Evolutionary conservation across 768 basidiomycete species (phyloP).

Genomic region (Suillus tomentosus): DNA sequence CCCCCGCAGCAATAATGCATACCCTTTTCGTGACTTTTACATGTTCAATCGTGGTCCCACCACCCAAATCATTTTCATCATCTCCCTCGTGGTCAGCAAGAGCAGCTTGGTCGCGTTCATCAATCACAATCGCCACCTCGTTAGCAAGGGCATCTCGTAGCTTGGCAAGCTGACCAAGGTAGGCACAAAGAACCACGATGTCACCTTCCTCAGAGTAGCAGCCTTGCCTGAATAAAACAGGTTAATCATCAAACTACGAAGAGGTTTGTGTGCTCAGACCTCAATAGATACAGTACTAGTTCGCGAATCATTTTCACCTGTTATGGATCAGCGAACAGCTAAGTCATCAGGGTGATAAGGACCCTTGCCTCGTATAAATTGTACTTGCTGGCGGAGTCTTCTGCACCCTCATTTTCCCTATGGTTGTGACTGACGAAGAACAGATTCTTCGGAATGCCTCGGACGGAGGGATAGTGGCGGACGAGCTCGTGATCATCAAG

Average conservation of each 20-base stretch:
- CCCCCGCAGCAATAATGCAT: conserved; percentile 18
- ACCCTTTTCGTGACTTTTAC: conserved; percentile 57
- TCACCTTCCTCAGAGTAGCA: conserved; percentile 48
- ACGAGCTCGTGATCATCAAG: conserved; percentile 62
- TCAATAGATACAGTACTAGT: conserved; percentile 53
- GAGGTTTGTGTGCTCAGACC: conserved; percentile 22
- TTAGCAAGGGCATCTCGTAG: conserved; percentile 43
- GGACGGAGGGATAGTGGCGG: conserved; percentile 50
- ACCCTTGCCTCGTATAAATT: conserved; percentile 75
- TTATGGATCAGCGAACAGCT: neutral
- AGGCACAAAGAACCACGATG: conserved; percentile 57
- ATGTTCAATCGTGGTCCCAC: conserved; percentile 38
- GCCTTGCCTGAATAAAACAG: conserved; percentile 41
- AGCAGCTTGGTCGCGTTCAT: conserved; percentile 67
- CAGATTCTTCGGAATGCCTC: conserved; percentile 63
- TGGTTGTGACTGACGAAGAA: conserved; percentile 69
- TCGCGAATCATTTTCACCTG: conserved; percentile 52
- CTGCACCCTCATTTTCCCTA: conserved; percentile 56
- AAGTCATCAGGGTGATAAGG: conserved; percentile 29
- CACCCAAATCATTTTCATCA: conserved; percentile 21
- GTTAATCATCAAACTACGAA: neutral
- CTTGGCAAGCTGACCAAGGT: conserved; percentile 51
- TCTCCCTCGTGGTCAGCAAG: conserved; percentile 55
- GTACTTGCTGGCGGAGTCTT: conserved; percentile 66
- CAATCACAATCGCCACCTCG: conserved; percentile 63